Evolutionary conservation across 225 moss, liverwort and hornwort genomes (phyloP).

Genomic region (Pleurozium schreberi): DNA sequence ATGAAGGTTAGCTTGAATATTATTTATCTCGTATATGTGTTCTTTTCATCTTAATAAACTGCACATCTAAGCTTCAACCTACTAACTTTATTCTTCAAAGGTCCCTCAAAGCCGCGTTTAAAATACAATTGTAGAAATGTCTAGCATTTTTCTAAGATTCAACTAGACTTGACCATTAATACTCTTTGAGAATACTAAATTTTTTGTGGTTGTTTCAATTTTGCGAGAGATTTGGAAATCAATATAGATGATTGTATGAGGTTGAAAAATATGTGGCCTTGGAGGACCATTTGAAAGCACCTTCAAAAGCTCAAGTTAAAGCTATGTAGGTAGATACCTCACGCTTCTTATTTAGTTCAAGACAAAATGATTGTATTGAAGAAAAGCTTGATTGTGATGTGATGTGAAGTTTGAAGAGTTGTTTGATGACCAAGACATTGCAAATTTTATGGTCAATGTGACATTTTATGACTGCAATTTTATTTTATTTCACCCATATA

Average conservation of each 20-base stretch:
- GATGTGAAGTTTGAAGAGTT: neutral
- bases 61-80: neutral
- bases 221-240: rapidly evolving
- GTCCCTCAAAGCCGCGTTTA: rapidly evolving
- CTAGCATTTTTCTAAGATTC: neutral
- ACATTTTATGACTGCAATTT: neutral
- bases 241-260: neutral
- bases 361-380: neutral
- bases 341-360: neutral
- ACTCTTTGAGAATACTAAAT: neutral
- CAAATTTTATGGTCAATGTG: neutral
- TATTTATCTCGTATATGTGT: neutral
- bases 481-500: neutral
- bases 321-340: rapidly evolving
- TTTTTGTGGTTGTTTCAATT: neutral
- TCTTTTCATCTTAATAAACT: rapidly evolving
- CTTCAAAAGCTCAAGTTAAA: neutral
- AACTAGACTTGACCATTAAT: neutral
- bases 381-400: neutral
- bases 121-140: neutral
- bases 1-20: neutral
- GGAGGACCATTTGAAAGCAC: rapidly evolving
- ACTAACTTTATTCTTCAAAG: neutral
- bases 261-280: neutral
- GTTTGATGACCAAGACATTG: neutral